Evolutionary conservation across 441 rosid species (phyloP).

Genomic region (Gossypium davidsonii): DNA sequence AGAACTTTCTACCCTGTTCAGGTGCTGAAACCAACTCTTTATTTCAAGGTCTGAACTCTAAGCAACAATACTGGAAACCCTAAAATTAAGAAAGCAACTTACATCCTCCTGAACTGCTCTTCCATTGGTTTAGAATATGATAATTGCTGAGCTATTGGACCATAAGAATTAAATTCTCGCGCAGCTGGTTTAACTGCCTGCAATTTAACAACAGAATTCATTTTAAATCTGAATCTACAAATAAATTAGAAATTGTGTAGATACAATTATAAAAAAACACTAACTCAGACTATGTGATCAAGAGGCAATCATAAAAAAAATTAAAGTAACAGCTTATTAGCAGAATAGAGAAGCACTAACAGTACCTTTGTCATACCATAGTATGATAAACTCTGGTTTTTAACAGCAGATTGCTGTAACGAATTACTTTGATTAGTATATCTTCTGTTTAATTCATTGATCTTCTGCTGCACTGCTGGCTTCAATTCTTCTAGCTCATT

Average conservation of each 20-base stretch:
- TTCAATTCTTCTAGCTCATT: constrained; percentile 76
- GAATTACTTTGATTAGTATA: constrained; percentile 39
- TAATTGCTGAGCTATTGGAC: constrained; percentile 39
- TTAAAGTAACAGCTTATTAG: constrained; percentile 1
- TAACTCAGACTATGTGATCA: background rate
- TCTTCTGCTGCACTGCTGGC: constrained; percentile 66
- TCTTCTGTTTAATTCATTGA: constrained; percentile 48
- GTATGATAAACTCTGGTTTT: constrained; percentile 35
- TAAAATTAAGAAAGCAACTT: constrained; percentile 21
- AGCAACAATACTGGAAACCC: background rate
- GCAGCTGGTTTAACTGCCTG: constrained; percentile 50
- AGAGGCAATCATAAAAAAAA: background rate
- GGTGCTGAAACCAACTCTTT: background rate
- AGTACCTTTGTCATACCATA: constrained; percentile 50
- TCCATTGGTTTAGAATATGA: constrained; percentile 40
- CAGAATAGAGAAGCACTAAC: constrained; percentile 16
- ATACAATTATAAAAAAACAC: background rate
- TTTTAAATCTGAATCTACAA: background rate
- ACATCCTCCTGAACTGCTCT: constrained; percentile 60
- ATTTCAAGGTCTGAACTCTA: background rate
- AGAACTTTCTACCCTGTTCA: background rate
- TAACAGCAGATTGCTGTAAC: constrained; percentile 38
- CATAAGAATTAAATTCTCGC: constrained; percentile 36
- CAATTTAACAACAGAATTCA: background rate
- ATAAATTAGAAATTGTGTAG: background rate